Evolutionary conservation across 441 rosid genomes (phyloP).

Genomic region (Codiaeum variegatum): DNA sequence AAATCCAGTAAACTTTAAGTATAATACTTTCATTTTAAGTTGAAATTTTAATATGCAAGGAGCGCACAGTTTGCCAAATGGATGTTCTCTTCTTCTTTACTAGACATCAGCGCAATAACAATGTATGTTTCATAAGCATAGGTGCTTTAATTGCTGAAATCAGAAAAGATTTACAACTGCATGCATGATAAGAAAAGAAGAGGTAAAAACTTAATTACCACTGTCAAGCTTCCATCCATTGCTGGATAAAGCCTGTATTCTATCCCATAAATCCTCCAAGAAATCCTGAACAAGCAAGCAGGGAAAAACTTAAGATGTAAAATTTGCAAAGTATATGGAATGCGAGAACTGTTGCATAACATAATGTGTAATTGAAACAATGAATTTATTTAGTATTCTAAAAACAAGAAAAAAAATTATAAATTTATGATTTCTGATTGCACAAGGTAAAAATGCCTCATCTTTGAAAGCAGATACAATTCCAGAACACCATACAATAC

Average conservation of each 20-base stretch:
- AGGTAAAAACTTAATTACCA: slow-evolving; percentile 45
- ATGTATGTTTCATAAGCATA: neutral
- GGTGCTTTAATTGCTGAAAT: neutral
- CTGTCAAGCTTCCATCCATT: slow-evolving; percentile 96
- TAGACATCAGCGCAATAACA: neutral
- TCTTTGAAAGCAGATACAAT: slow-evolving; percentile 3
- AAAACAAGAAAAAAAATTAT: neutral
- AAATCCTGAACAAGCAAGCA: slow-evolving; percentile 57
- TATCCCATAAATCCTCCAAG: slow-evolving; percentile 89
- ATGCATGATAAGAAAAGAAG: neutral
- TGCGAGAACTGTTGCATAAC: neutral
- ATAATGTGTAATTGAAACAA: neutral
- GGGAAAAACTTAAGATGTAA: slow-evolving; percentile 2
- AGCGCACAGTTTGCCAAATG: neutral
- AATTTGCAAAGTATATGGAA: neutral
- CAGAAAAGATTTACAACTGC: neutral
- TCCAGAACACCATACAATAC: neutral
- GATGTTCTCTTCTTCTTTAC: neutral
- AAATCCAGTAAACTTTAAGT: neutral
- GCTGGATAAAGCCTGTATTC: slow-evolving; percentile 66
- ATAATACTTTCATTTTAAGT: neutral
- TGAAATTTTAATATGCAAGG: neutral
- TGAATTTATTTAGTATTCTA: neutral
- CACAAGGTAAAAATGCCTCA: neutral
- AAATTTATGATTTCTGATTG: slow-evolving; percentile 5